Base-by-base conservation (phyloP, 2,329 filamentous ascomycete genomes). In the Claviceps spartinae region DNA sequence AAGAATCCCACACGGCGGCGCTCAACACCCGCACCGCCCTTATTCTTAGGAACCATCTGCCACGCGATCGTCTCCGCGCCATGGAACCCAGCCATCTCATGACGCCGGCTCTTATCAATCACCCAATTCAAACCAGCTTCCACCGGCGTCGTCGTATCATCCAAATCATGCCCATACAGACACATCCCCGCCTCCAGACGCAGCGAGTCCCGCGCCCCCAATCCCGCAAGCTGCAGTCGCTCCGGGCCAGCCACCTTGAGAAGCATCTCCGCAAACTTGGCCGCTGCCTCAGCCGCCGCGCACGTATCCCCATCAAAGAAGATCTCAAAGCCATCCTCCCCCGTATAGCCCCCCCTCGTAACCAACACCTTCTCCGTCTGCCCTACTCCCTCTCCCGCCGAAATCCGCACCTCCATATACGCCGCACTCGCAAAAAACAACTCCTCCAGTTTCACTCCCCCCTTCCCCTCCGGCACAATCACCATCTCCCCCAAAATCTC, bases 101-200 rank as follows among this genome's bases (percentile, higher is more conserved):
- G 70, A 22, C 77, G 83, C 18, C 91, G 81, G 52, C 84, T 80
- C 64, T 88, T 89, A 57, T 86, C 83, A 54, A 98, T 83, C 62
- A 96, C 79, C 91, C 93, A 98, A 58, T 67, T 64, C 36, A 82
- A 72, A 14, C 67, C 72, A 36, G 69, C 78, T 67, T 81, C 78
- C 56, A 77, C 75, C 16, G 78, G 78, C 16, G 78, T 81, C 18
- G 75, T 81, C n/a, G 68, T 67, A 64, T 95, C 91, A 65, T 94
- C 83, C 40, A 98, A 79, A 67, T 98, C 93, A 70, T 97, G 88
- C n/a, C 93, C 93, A 71, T 98, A 98, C n/a, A 98, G 78, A 69
- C 93, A 98, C 91, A 98, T 95, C 55, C 93, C 93, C 0, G 93
- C 93, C 72, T 98, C 93, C 34, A 98, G 81, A 47, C 93, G 83